Base-by-base conservation (phyloP, 192 early-diverging fungal genomes). In the Coemansia sp. region DNA sequence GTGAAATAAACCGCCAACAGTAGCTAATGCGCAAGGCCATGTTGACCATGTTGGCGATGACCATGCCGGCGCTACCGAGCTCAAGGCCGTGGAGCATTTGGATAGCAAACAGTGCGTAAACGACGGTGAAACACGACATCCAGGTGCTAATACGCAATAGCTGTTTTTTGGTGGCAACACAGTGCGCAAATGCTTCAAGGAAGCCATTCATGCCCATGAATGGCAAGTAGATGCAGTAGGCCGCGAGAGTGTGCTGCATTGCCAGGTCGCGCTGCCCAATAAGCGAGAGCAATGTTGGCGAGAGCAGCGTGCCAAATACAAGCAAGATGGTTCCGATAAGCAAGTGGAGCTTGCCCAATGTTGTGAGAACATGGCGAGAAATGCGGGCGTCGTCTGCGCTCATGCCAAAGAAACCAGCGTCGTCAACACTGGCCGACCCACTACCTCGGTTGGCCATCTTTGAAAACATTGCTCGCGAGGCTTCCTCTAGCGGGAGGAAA, bases 121-220 rank as follows among this genome's bases (percentile, higher is more conserved):
- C 78, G 0, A 69, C 75, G 25, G 93, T 91, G 70, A 91, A 92
- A 3, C 50, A 80, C 21, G 91, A 84, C 92, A 97, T 92, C 83
- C 85, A 92, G 13, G 78, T 62, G 59, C 88, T 93, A 37, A 92
- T 82, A 18, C 65, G 43, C 6, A 73, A 34, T 10, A 99, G 75
- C 52, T 89, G 86, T 2, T 71, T 64, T 39, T 85, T 75, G 5
- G 89, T 77, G 0, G 89, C 97, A 18, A 94, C 92, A 2, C 90
- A 92, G 66, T 95, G 93, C 18, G 97, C 85, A 75, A 95, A 97
- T 1, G 91, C 92, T 71, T 99, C 97, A 6, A 92, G 89, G 57
- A 99, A 90, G 0, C 97, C 97, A 72, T 99, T 99, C 31, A 95
- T 58, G 12, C 94, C 97, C 92, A 97, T 90, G 11, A 97, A 61